These are phyloP conservation scores for Clavulina sp. DNA, from an alignment of 768 basidiomycete genomes.

Conservation along the genomic window DNA sequence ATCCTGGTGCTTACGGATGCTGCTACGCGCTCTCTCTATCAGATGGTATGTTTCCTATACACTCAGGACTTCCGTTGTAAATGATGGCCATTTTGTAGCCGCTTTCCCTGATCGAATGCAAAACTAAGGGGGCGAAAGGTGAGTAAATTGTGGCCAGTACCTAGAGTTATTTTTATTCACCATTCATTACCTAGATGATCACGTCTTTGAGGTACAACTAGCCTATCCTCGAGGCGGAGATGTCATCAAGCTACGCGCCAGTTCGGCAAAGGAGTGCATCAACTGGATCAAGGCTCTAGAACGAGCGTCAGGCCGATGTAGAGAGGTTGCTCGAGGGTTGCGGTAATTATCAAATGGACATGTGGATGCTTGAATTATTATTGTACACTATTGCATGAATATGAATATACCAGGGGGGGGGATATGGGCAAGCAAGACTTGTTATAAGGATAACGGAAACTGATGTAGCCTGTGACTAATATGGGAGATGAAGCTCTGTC, in stretches of 20 bases:
- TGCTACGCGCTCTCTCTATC: slow-evolving; percentile 48
- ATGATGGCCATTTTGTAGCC: slow-evolving; percentile 28
- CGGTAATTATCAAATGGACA: no score
- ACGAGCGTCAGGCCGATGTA: neutral
- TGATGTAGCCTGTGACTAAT: no score
- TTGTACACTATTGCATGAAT: no score
- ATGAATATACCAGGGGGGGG: no score
- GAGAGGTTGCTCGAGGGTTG: slow-evolving; percentile 6
- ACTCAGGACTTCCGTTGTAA: neutral
- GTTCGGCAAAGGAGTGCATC: slow-evolving; percentile 41
- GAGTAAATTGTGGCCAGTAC: slow-evolving; percentile 8
- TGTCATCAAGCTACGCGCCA: slow-evolving; percentile 39
- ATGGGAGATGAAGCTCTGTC: no score
- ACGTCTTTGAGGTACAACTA: slow-evolving; percentile 45
- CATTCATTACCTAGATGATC: slow-evolving; percentile 34
- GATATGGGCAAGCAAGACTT: no score
- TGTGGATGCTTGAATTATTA: no score
- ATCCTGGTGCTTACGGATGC: slow-evolving; percentile 75
- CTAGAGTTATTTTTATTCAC: neutral
- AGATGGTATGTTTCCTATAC: slow-evolving; percentile 41
- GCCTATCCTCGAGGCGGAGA: slow-evolving; percentile 63
- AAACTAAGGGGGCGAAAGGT: slow-evolving; percentile 42
- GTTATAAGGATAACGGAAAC: no score
- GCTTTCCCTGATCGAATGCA: slow-evolving; percentile 51
- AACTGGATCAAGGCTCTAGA: slow-evolving; percentile 30